Conservation (phyloP, 2,329 filamentous ascomycete species). For the Amauroascus verrucosus region DNA sequence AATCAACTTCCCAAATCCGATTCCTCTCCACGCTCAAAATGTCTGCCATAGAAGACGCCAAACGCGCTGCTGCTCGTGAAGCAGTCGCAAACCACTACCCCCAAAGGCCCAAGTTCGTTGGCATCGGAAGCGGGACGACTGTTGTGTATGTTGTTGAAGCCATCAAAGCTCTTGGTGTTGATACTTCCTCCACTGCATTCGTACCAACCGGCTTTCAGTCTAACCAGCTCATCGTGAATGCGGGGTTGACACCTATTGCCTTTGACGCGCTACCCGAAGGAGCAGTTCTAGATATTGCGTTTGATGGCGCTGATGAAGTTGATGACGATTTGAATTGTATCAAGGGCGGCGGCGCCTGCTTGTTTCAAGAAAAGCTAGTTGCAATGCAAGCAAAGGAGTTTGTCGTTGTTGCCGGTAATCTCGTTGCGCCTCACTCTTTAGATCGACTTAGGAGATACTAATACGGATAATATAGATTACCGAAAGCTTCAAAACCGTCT, state of each 20-base stretch:
- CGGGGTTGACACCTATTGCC: slow-evolving; percentile 64
- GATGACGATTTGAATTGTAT: slow-evolving; percentile 92
- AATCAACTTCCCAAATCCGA: not conserved
- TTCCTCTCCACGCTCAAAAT: slow-evolving; percentile 20
- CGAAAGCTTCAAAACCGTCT: slow-evolving; percentile 75
- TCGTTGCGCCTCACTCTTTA: not conserved
- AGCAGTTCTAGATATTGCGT: slow-evolving; percentile 69
- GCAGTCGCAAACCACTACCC: slow-evolving; percentile 54
- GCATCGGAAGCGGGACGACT: slow-evolving; percentile 55
- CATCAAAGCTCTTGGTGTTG: slow-evolving; percentile 42
- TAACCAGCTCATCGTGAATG: slow-evolving; percentile 70
- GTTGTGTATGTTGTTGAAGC: slow-evolving; percentile 60
- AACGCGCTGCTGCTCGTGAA: slow-evolving; percentile 48
- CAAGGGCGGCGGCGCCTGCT: slow-evolving; percentile 93
- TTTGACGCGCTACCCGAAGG: slow-evolving; percentile 63
- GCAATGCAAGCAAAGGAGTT: slow-evolving; percentile 76
- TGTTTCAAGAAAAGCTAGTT: slow-evolving; percentile 96
- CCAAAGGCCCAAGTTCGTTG: slow-evolving; percentile 47
- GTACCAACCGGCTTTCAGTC: slow-evolving; percentile 88
- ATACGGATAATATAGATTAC: slow-evolving; percentile 51
- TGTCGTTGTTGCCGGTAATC: slow-evolving; percentile 68
- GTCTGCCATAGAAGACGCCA: slow-evolving; percentile 46
- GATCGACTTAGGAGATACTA: not conserved
- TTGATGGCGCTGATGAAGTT: slow-evolving; percentile 95
- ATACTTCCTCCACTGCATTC: slow-evolving; percentile 59